These are phyloP conservation scores for Candida sojae DNA, from an alignment of 1,139 yeast genomes.

Conservation along the genomic window DNA sequence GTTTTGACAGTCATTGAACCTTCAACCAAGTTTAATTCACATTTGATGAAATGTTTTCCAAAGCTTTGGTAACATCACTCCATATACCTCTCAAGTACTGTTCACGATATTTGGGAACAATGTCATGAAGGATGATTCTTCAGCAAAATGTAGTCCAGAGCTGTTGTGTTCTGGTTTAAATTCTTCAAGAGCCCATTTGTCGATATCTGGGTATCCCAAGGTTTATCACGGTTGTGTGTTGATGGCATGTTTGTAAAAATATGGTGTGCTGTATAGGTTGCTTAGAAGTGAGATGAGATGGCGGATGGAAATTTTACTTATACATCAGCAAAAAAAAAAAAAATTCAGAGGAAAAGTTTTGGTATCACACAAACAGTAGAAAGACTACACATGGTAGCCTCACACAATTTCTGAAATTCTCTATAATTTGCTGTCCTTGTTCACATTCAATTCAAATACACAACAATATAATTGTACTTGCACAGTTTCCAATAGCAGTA, in stretches of 20 bases:
- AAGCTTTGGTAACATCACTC: slow-evolving; percentile 86
- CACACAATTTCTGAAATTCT: too few relatives aligned
- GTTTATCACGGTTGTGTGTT: slow-evolving; percentile 90
- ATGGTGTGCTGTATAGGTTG: neutral
- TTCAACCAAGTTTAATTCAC: slow-evolving; percentile 87
- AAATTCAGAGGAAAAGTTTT: too few relatives aligned
- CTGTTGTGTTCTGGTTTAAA: slow-evolving; percentile 88
- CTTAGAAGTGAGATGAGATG: slow-evolving; percentile 13
- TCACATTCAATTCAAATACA: too few relatives aligned
- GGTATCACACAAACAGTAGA: too few relatives aligned
- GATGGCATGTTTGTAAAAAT: slow-evolving; percentile 63
- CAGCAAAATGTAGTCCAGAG: slow-evolving; percentile 85
- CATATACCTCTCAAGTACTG: slow-evolving; percentile 84
- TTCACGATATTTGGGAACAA: slow-evolving; percentile 95
- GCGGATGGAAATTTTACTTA: neutral
- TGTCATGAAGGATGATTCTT: slow-evolving; percentile 93
- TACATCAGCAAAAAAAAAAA: neutral
- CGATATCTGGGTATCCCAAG: slow-evolving; percentile 98
- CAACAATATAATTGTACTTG: too few relatives aligned
- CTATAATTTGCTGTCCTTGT: too few relatives aligned
- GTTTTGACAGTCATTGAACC: slow-evolving; percentile 98
- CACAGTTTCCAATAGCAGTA: too few relatives aligned
- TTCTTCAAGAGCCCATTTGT: slow-evolving; percentile 89
- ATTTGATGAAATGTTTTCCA: slow-evolving; percentile 73
- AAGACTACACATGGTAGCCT: too few relatives aligned